These are phyloP conservation scores for Picea abies DNA, from an alignment of 83 land plant genomes.

Conservation along the genomic window DNA sequence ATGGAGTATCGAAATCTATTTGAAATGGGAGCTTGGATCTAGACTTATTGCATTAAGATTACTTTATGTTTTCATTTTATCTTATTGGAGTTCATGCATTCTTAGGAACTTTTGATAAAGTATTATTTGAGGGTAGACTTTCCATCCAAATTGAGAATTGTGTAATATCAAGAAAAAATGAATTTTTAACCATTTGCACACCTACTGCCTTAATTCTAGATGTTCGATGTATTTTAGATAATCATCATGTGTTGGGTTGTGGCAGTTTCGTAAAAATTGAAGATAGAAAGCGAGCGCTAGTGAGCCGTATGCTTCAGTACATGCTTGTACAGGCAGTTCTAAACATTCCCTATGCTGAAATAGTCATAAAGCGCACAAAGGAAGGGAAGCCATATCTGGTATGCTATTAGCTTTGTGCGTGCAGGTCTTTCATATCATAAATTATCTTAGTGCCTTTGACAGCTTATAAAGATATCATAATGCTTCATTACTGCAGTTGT, in stretches of 20 bases:
- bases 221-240: not conserved
- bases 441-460: not conserved
- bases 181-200: not conserved
- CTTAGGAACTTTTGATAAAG: too few relatives aligned
- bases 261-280: constrained; percentile 67
- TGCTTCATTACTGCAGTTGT: not conserved
- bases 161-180: not conserved
- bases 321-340: constrained; percentile 59
- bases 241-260: not conserved
- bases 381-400: constrained; percentile 95
- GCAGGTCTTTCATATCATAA: not conserved
- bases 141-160: not conserved
- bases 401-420: constrained; percentile 12
- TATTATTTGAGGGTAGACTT: too few relatives aligned
- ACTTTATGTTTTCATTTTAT: too few relatives aligned
- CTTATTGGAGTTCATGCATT: too few relatives aligned
- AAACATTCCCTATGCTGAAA: constrained; percentile 54
- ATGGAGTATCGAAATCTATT: too few relatives aligned
- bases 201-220: too few relatives aligned
- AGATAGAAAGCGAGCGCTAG: constrained; percentile 76
- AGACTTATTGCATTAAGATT: too few relatives aligned
- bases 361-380: constrained; percentile 58
- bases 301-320: constrained; percentile 88
- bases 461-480: not conserved
- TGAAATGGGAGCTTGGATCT: too few relatives aligned